A percentile compares a stretch with the other conserved stretches of the same genome.
phyloP scores from a whole-genome alignment of 192 early-diverging fungal species.

The Allomyces javanicus region DNA sequence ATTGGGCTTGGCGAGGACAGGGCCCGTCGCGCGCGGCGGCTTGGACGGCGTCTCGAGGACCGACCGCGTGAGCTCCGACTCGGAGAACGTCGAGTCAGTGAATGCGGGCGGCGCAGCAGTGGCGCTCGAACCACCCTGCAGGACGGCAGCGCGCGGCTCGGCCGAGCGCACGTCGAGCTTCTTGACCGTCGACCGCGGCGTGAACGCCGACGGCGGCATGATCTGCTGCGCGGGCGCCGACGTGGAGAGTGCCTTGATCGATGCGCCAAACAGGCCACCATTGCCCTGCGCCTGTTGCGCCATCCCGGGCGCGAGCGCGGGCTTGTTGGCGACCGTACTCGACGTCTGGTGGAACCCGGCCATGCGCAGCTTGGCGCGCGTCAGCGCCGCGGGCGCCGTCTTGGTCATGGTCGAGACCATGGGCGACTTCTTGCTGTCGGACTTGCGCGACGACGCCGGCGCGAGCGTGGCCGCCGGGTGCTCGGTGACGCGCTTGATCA shows the following conservation, averaged over 20 bases:
- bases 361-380: neutral
- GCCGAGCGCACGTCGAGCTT: slow-evolving; percentile 17
- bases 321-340: neutral
- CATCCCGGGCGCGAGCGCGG: neutral
- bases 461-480: no score
- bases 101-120: neutral
- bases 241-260: neutral
- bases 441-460: no score
- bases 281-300: neutral
- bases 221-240: slow-evolving; percentile 2
- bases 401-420: neutral
- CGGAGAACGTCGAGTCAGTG: slow-evolving; percentile 2
- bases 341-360: neutral
- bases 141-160: slow-evolving; percentile 26
- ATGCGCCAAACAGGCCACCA: neutral
- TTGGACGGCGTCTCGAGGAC: neutral
- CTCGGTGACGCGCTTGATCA: no score
- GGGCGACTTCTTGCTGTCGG: neutral
- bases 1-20: neutral
- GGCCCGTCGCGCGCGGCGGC: neutral
- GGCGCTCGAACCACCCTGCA: slow-evolving; percentile 2
- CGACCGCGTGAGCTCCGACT: slow-evolving; percentile 1
- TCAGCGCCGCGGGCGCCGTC: neutral
- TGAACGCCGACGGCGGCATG: slow-evolving; percentile 27
- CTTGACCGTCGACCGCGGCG: slow-evolving; percentile 50